Evolutionary conservation across 768 basidiomycete genomes (phyloP).

Genomic region (Neoboletus brunneissimus): DNA sequence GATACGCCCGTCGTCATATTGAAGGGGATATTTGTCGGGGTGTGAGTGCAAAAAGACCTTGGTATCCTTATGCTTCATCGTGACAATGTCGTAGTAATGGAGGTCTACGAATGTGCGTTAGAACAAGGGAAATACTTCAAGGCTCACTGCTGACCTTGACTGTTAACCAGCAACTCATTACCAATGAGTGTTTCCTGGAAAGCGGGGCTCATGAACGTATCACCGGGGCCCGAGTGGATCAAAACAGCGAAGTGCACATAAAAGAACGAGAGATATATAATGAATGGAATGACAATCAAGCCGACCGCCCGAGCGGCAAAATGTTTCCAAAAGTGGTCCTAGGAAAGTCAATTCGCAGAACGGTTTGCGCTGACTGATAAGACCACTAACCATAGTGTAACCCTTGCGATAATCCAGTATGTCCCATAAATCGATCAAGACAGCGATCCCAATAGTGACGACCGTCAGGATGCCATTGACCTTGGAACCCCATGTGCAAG

Average conservation of each 20-base stretch:
- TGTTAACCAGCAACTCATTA: slow-evolving; percentile 88
- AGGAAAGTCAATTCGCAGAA: background rate
- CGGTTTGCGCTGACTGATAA: background rate
- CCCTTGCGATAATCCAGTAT: slow-evolving; percentile 83
- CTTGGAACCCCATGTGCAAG: slow-evolving; percentile 95
- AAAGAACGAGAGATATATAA: slow-evolving; percentile 94
- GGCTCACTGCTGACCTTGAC: slow-evolving; percentile 64
- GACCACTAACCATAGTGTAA: slow-evolving; percentile 61
- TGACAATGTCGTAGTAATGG: slow-evolving; percentile 86
- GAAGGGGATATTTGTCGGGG: slow-evolving; percentile 83
- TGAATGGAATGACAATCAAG: slow-evolving; percentile 83
- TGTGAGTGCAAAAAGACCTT: slow-evolving; percentile 96
- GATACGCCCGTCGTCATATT: slow-evolving; percentile 93
- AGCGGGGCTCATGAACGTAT: slow-evolving; percentile 94
- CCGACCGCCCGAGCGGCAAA: slow-evolving; percentile 82
- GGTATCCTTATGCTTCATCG: slow-evolving; percentile 87
- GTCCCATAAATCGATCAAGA: slow-evolving; percentile 92
- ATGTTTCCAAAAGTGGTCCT: slow-evolving; percentile 90
- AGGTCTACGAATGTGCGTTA: slow-evolving; percentile 60
- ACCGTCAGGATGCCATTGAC: slow-evolving; percentile 97
- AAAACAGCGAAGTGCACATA: slow-evolving; percentile 92
- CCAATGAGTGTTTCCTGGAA: slow-evolving; percentile 96
- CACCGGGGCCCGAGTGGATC: slow-evolving; percentile 86
- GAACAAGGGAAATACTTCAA: background rate
- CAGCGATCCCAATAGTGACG: slow-evolving; percentile 82